phyloP scores from a whole-genome alignment of 345 rosid species.

The Adansonia digitata region DNA sequence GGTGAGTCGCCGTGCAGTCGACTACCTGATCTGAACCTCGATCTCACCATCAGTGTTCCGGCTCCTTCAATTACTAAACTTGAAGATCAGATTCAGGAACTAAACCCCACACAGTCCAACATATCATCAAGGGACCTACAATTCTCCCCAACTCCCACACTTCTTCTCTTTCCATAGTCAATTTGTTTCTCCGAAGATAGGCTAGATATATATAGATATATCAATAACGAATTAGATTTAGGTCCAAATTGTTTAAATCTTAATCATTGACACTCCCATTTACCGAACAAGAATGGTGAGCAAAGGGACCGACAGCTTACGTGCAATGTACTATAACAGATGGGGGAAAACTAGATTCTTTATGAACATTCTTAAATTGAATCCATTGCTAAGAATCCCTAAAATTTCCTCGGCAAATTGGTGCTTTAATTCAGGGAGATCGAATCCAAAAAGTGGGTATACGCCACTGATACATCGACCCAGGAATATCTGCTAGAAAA shows the following conservation, averaged over 20 bases:
- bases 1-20: not conserved
- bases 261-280: not conserved
- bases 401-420: too few relatives aligned
- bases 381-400: too few relatives aligned
- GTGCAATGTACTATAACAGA: not conserved
- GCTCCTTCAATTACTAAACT: not conserved
- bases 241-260: not conserved
- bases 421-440: too few relatives aligned
- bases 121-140: not conserved
- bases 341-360: too few relatives aligned
- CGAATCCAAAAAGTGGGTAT: too few relatives aligned
- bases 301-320: not conserved
- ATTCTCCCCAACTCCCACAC: slow-evolving; percentile 3
- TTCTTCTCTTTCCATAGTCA: slow-evolving; percentile 14
- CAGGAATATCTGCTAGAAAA: too few relatives aligned
- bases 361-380: too few relatives aligned
- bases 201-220: too few relatives aligned
- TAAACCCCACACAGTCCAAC: not conserved
- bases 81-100: not conserved
- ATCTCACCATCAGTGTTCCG: slow-evolving; percentile 15
- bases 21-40: slow-evolving; percentile 51
- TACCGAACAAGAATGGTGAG: too few relatives aligned
- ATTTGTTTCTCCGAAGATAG: not conserved
- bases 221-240: not conserved
- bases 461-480: too few relatives aligned